A percentile compares a stretch with the other conserved stretches of the same genome.
These are phyloP conservation scores for Nicotiana undulata DNA, from an alignment of 257 asterid genomes.

Conservation along the genomic window DNA sequence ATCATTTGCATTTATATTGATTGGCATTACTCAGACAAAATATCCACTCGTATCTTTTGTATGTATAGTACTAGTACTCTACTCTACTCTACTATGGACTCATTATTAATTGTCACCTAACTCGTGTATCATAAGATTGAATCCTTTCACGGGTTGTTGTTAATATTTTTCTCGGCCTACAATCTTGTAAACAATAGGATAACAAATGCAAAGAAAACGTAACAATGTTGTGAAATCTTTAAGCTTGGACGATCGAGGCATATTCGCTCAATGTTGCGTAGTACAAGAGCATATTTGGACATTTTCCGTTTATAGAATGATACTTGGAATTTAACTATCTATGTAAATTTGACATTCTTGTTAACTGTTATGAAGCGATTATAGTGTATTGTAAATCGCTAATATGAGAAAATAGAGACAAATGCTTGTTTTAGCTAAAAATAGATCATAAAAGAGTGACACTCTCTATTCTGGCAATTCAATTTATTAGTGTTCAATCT, in stretches of 20 bases:
- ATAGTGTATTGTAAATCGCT: background rate
- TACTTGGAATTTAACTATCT: background rate
- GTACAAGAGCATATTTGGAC: too few relatives aligned
- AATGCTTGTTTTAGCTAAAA: background rate
- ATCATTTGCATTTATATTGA: conserved; percentile 18
- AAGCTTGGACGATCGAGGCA: too few relatives aligned
- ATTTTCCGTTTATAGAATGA: background rate
- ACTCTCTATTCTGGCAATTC: background rate
- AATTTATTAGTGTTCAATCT: background rate
- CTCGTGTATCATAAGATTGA: conserved; percentile 8
- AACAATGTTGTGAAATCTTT: too few relatives aligned
- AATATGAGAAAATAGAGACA: background rate
- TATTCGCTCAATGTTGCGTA: too few relatives aligned
- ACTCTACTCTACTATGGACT: background rate
- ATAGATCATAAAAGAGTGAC: background rate
- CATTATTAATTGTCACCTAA: background rate
- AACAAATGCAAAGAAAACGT: too few relatives aligned
- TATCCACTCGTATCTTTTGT: conserved; percentile 23
- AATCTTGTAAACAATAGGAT: background rate
- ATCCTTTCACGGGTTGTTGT: conserved; percentile 15
- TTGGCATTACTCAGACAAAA: conserved; percentile 12
- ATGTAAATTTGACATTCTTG: background rate
- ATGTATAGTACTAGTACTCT: background rate
- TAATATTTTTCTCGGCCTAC: background rate
- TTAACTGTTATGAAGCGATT: background rate